Conservation (phyloP, 192 early-diverging fungal genomes). For the Linnemannia schmuckeri region DNA sequence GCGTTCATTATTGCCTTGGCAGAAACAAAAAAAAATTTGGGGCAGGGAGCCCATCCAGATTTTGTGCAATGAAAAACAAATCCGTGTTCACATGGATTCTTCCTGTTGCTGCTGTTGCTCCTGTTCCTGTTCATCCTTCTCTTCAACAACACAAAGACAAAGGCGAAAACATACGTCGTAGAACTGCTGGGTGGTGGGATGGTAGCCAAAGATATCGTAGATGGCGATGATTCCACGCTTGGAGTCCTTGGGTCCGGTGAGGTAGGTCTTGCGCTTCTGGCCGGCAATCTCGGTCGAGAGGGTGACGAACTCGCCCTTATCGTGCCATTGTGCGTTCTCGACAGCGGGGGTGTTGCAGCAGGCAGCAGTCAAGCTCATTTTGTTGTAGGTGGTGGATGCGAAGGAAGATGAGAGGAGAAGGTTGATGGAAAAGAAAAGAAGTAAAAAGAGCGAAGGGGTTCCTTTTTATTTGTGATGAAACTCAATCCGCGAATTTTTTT, state of each 20-base stretch:
- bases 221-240: constrained; percentile 74
- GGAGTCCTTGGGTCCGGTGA: constrained; percentile 58
- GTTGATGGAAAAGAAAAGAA: neutral
- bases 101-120: neutral
- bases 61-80: too few relatives aligned
- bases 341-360: constrained; percentile 53
- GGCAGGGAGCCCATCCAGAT: neutral
- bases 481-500: neutral
- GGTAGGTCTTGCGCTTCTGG: constrained; percentile 30
- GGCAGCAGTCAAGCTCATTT: constrained; percentile 34
- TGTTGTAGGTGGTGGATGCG: neutral
- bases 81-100: neutral
- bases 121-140: neutral
- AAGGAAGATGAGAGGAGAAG: neutral
- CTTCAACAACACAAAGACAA: neutral
- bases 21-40: neutral
- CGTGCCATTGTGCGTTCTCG: constrained; percentile 39
- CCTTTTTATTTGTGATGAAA: neutral
- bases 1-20: neutral
- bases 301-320: constrained; percentile 24
- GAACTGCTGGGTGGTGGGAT: constrained; percentile 74
- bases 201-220: constrained; percentile 78
- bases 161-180: constrained; percentile 65
- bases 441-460: neutral
- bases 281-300: constrained; percentile 35